Base-by-base conservation (phyloP, 108 stramenopile genomes). In the Schizochytrium sp. region DNA sequence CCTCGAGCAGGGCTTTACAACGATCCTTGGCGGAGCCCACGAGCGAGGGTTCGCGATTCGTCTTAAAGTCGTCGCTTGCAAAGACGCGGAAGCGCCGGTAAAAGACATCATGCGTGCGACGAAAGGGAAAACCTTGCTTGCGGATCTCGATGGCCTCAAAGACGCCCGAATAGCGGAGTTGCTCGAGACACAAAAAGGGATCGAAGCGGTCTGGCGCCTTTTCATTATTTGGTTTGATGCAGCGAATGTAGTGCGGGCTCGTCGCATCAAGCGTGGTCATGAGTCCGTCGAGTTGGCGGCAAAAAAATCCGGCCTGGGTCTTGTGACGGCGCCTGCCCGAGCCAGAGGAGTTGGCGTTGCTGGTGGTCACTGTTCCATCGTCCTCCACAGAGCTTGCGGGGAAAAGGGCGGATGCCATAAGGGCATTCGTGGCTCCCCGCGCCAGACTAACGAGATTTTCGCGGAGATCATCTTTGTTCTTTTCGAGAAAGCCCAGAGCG, bases 171-270 rank as follows among this genome's bases (percentile, higher is more conserved):
- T 93, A 93, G 48, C 87, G 89, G 28, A 93, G 91, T 88, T 93
- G 93, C 58, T 91, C 41, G 53, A 93, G 91, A 29, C 89, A 90
- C 58, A 93, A 57, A 18, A 92, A 72, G 28, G 94, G 95, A 60
- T 98, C 95, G 93, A 97, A 96, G 34, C 94, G 91, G 43, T 91
- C 90, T 18, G 97, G 96, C 58, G 92, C 60, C 88, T 92, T 90
- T 19, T 44, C 8, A 0, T 18, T 58, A 72, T 92, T 92, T 16
- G 97, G 96, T 76, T 96, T 97, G 88, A 97, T 95, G 91, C 97
- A 97, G 25, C 96, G 92, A 87, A 97, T 96, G 91, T 97, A 97
- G 34, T 96, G 91, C 25, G 95, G 96, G 72, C 93, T 90, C 28
- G 96, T 96, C 5, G 88, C 90, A 60, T 96, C 96, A 58, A 97